These are phyloP conservation scores for Xylaria palmicola DNA, from an alignment of 495 filamentous ascomycete genomes.

Conservation along the genomic window DNA sequence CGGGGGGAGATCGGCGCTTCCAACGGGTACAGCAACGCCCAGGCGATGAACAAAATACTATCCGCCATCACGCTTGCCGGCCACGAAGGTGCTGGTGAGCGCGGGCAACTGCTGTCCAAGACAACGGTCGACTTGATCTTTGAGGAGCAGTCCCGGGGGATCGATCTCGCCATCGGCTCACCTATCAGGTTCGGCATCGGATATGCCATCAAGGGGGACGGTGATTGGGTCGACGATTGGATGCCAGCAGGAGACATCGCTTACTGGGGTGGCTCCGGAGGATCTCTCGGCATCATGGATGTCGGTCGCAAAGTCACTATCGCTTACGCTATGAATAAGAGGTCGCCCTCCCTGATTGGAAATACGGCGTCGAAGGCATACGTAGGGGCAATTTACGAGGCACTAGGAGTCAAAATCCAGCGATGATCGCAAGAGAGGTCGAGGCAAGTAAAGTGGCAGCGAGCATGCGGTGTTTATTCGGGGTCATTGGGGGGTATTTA, in stretches of 20 bases:
- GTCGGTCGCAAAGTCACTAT: slow-evolving; percentile 40
- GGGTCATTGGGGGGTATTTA: not conserved
- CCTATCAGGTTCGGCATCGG: slow-evolving; percentile 40
- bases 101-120: slow-evolving; percentile 23
- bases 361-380: slow-evolving; percentile 34
- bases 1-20: slow-evolving; percentile 12
- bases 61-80: slow-evolving; percentile 15
- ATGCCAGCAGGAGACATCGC: slow-evolving; percentile 36
- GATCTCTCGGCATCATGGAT: slow-evolving; percentile 46
- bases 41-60: slow-evolving; percentile 14
- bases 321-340: slow-evolving; percentile 47
- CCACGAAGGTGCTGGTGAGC: not conserved
- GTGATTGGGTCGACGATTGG: slow-evolving; percentile 15
- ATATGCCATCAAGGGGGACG: slow-evolving; percentile 26
- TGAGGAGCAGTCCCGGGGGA: slow-evolving; percentile 36
- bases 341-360: slow-evolving; percentile 24
- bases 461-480: no score
- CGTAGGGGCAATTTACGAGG: slow-evolving; percentile 37
- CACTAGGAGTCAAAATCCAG: slow-evolving; percentile 17
- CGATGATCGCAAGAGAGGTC: not conserved
- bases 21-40: slow-evolving; percentile 16
- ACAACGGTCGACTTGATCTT: slow-evolving; percentile 38
- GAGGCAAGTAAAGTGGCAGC: not conserved
- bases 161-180: slow-evolving; percentile 32
- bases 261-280: slow-evolving; percentile 48